phyloP scores from a whole-genome alignment of 345 rosid species.

The Eucalyptus cloeziana region DNA sequence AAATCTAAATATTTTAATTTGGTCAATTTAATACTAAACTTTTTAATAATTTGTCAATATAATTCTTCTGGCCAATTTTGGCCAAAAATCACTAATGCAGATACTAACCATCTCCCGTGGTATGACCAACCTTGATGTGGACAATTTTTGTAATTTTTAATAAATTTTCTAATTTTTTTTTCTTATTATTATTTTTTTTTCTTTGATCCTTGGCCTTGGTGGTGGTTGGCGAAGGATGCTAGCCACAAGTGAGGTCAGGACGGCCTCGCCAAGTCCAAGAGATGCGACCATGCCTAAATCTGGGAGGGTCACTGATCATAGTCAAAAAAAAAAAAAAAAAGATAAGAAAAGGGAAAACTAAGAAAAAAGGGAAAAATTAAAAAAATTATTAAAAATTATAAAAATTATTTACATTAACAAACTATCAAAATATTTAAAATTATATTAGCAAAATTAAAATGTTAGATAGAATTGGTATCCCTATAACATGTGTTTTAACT shows the following conservation, averaged over 20 bases:
- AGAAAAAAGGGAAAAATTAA: rapidly evolving
- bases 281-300: background rate
- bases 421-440: background rate
- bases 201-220: rapidly evolving
- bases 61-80: background rate
- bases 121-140: background rate
- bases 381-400: background rate
- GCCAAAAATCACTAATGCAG: rapidly evolving
- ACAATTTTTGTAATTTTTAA: background rate
- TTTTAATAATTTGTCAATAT: background rate
- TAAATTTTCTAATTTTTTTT: background rate
- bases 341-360: background rate
- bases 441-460: background rate
- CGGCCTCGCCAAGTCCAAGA: rapidly evolving
- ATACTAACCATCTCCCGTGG: rapidly evolving
- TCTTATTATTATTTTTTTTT: background rate
- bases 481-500: background rate
- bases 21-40: background rate
- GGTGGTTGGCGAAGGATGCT: too few species aligned
- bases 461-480: background rate
- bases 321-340: background rate
- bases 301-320: background rate
- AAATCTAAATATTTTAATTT: background rate
- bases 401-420: background rate
- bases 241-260: background rate